Evolutionary conservation across 148 eudicot species (phyloP), one percentile per base, ranked within the genome.

Genomic region (Amaranthus hypochondriacus): DNA sequence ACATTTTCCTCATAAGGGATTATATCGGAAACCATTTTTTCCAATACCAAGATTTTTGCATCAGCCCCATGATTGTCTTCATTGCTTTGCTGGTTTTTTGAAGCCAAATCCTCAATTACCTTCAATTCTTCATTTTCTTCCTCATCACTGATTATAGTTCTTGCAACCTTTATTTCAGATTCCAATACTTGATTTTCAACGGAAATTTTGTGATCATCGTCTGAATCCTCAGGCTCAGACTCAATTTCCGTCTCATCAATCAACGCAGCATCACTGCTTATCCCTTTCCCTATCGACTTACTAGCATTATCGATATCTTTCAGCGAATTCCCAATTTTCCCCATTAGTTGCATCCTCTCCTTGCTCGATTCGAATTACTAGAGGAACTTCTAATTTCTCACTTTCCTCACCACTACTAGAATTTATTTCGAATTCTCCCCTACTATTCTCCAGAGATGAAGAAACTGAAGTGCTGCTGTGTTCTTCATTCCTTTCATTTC

Each of bases 401-500:
- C 76, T 74, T 14, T 81, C 79, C 78, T 76, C 79, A 50, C 66
- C 62, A 66, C 56, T 79, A 76, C 62, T 78, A 53, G 75, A 65
- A 73, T 78, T 69, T 21, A 70, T 56, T 44, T 89, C 89, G 66
- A 77, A 48, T 51, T 75, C 76, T 78, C 66, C 80, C 75, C 69
- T 56, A 62, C 64, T 74, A 58, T 73, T 76, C 67, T 70, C 76
- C 43, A 82, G 72, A 39, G 78, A 13, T 14, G 84, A 63, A 76
- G 75, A 71, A 68, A 46, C 63, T 4, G 78, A 59, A 76, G 74
- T 75, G 63, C 73, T 83, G 73, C 75, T 78, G 54, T 85, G 87
- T 72, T 78, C 83, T 42, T 72, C 72, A 46, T 59, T 82, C 57
- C 73, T 86, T 76, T 76, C 81, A 75, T 80, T 85, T 77, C 52